Conservation (phyloP, 164 flowering plant genomes). For the Kingdonia uniflora region DNA sequence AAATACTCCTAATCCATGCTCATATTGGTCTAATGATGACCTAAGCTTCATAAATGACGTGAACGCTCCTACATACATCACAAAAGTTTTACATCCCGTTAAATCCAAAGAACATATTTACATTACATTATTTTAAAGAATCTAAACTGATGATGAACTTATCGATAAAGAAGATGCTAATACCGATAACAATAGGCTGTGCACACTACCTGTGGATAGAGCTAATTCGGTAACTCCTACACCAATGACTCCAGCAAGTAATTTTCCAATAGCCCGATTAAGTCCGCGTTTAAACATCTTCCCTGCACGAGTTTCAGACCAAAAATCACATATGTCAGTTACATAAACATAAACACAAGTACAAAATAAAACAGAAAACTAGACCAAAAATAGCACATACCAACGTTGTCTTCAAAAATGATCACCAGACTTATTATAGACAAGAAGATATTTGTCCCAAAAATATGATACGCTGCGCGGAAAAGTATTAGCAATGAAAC, state of each 20-base stretch:
- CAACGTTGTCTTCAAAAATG: too few species aligned
- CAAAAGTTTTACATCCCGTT: not conserved
- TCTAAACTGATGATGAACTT: not conserved
- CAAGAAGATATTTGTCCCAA: constrained; percentile 77
- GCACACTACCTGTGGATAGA: constrained; percentile 30
- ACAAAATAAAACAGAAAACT: constrained; percentile 44
- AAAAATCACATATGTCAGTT: not conserved
- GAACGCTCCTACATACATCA: constrained; percentile 37
- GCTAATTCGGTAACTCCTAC: constrained; percentile 48
- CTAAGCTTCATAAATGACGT: constrained; percentile 71
- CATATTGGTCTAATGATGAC: constrained; percentile 69
- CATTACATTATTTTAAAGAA: not conserved
- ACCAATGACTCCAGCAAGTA: constrained; percentile 69
- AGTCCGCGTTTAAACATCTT: constrained; percentile 70
- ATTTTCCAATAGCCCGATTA: constrained; percentile 74
- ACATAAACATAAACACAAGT: not conserved
- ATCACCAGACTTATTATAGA: constrained; percentile 79
- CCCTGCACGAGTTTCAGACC: constrained; percentile 25
- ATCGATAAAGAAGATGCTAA: constrained; percentile 73
- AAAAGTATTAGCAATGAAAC: constrained; percentile 66
- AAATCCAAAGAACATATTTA: too few species aligned
- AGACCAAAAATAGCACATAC: too few species aligned
- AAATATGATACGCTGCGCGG: constrained; percentile 54
- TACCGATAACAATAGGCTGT: constrained; percentile 56
- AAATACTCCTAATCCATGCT: constrained; percentile 65